These are phyloP conservation scores for Diplodia seriata DNA, from an alignment of 2,329 filamentous ascomycete species.

Conservation along the genomic window DNA sequence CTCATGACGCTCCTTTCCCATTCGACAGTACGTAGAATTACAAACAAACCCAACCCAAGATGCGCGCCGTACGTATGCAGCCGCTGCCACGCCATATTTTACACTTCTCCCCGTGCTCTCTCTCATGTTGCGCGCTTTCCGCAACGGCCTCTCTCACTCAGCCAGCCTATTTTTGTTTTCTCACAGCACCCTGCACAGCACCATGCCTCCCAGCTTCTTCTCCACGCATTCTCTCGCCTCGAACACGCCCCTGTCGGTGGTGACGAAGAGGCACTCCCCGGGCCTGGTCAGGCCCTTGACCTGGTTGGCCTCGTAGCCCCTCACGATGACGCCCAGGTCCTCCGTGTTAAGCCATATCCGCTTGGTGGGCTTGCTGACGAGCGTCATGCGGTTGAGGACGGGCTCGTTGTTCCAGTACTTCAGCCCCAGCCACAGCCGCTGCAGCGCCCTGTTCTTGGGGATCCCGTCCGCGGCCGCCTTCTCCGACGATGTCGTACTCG, in stretches of 20 bases:
- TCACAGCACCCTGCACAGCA: conserved; percentile 73
- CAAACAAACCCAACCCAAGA: conserved; percentile 5
- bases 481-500: neutral
- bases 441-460: conserved; percentile 69
- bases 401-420: conserved; percentile 89
- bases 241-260: conserved; percentile 77
- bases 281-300: conserved; percentile 75
- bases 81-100: conserved; percentile 15
- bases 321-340: conserved; percentile 69
- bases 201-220: conserved; percentile 78
- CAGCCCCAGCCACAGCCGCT: conserved; percentile 84
- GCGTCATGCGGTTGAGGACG: conserved; percentile 70
- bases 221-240: conserved; percentile 84
- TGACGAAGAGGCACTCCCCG: conserved; percentile 83
- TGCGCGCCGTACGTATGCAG: conserved; percentile 26
- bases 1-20: conserved; percentile 2
- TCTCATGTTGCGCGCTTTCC: neutral
- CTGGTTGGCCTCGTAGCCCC: conserved; percentile 70
- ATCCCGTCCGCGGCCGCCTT: conserved; percentile 33
- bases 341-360: conserved; percentile 69
- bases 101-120: neutral
- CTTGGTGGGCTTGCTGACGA: conserved; percentile 78
- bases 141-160: neutral
- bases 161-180: neutral
- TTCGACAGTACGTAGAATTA: conserved; percentile 13